phyloP scores from a whole-genome alignment of 257 asterid genomes.

The Anisodus acutangulus region DNA sequence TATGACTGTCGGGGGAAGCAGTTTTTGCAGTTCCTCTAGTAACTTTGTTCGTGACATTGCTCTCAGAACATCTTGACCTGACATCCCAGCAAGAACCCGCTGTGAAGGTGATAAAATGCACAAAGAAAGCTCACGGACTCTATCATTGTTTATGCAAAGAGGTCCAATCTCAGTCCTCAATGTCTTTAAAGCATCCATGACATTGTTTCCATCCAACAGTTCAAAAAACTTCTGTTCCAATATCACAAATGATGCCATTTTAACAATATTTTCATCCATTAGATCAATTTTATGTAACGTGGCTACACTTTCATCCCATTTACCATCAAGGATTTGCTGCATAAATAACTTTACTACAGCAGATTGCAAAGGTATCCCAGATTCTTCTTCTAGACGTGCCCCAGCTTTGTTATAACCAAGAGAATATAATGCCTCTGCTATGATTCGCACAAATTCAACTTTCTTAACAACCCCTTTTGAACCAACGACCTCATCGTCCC shows the following conservation, averaged over 20 bases:
- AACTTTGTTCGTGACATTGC: slow-evolving; percentile 54
- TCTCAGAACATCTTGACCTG: slow-evolving; percentile 44
- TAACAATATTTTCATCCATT: slow-evolving; percentile 54
- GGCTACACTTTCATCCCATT: slow-evolving; percentile 80
- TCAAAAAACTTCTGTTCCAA: slow-evolving; percentile 84
- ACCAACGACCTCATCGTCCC: slow-evolving; percentile 73
- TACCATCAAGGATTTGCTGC: slow-evolving; percentile 76
- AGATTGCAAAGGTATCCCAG: slow-evolving; percentile 70
- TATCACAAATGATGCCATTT: slow-evolving; percentile 67
- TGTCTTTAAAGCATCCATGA: slow-evolving; percentile 81
- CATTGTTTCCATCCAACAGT: slow-evolving; percentile 58
- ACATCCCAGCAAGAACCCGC: slow-evolving; percentile 41
- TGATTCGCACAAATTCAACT: slow-evolving; percentile 69
- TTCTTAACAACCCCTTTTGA: slow-evolving; percentile 68
- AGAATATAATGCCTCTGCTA: slow-evolving; percentile 79
- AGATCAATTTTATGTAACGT: slow-evolving; percentile 56
- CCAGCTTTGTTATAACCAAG: slow-evolving; percentile 76
- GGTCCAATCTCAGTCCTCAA: slow-evolving; percentile 77
- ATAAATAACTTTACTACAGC: slow-evolving; percentile 59
- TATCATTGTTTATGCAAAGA: slow-evolving; percentile 51
- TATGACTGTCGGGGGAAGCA: slow-evolving; percentile 76
- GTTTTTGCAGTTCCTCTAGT: slow-evolving; percentile 66
- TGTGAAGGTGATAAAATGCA: slow-evolving; percentile 54
- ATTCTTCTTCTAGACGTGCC: slow-evolving; percentile 75
- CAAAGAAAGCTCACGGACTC: slow-evolving; percentile 72